phyloP scores from a whole-genome alignment of 1,284 basidiomycete genomes.

The Neotropicomus parvogracilis region DNA sequence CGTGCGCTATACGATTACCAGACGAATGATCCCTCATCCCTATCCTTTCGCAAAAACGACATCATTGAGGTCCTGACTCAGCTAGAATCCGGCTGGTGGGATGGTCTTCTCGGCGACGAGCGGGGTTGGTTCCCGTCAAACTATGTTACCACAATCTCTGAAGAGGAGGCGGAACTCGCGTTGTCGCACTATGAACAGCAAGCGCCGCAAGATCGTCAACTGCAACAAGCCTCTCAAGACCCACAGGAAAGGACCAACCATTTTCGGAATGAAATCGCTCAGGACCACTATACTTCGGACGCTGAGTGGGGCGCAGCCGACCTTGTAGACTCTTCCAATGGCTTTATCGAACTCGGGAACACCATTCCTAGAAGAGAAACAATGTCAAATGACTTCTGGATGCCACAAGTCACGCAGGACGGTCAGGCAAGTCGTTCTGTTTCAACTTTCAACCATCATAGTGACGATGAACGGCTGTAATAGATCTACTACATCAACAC shows the following conservation, averaged over 20 bases:
- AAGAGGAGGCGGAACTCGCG: slow-evolving; percentile 73
- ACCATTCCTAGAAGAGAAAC: slow-evolving; percentile 27
- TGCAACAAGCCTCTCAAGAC: slow-evolving; percentile 17
- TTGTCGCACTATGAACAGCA: slow-evolving; percentile 49
- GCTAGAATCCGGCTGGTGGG: slow-evolving; percentile 97
- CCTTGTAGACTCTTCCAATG: slow-evolving; percentile 16
- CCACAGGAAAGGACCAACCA: slow-evolving; percentile 14
- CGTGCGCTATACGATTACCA: slow-evolving; percentile 91
- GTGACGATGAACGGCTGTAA: slow-evolving; percentile 2
- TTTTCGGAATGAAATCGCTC: slow-evolving; percentile 13
- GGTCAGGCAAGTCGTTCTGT: slow-evolving; percentile 56
- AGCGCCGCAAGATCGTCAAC: slow-evolving; percentile 20
- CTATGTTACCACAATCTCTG: slow-evolving; percentile 79
- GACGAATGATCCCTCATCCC: slow-evolving; percentile 81
- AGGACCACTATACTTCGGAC: slow-evolving; percentile 25
- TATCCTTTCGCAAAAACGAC: slow-evolving; percentile 84
- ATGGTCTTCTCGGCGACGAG: slow-evolving; percentile 84
- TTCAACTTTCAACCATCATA: not conserved
- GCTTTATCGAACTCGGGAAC: slow-evolving; percentile 24
- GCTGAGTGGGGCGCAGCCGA: slow-evolving; percentile 26
- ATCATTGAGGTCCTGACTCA: slow-evolving; percentile 93
- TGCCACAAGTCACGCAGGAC: slow-evolving; percentile 68
- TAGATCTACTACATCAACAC: slow-evolving; percentile 95
- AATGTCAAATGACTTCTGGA: slow-evolving; percentile 72
- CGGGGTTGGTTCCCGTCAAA: slow-evolving; percentile 99